Conservation (phyloP, 495 filamentous ascomycete genomes). For the Peziza echinospora region DNA sequence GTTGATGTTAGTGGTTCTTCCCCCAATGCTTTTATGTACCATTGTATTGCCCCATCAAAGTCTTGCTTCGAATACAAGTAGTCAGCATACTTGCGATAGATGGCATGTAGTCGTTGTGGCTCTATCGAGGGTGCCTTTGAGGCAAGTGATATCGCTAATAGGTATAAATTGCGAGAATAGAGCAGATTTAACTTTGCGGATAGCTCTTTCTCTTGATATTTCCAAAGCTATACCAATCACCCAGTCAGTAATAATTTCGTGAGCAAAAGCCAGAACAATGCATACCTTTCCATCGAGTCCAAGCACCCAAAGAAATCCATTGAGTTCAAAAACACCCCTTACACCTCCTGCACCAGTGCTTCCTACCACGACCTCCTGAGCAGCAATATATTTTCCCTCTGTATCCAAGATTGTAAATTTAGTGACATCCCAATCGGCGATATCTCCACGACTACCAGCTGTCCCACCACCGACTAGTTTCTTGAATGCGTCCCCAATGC, state of each 20-base stretch:
- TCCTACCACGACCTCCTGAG: slow-evolving; percentile 52
- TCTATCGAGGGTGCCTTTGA: slow-evolving; percentile 67
- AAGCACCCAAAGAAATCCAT: slow-evolving; percentile 77
- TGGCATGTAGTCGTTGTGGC: slow-evolving; percentile 59
- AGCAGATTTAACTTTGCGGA: slow-evolving; percentile 84
- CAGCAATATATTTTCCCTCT: slow-evolving; percentile 71
- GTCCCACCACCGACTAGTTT: slow-evolving; percentile 34
- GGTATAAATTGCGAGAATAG: slow-evolving; percentile 81
- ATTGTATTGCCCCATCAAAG: slow-evolving; percentile 94
- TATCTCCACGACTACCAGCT: slow-evolving; percentile 40
- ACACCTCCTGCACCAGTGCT: slow-evolving; percentile 33
- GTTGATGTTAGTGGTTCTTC: slow-evolving; percentile 4
- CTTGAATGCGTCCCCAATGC: slow-evolving; percentile 31
- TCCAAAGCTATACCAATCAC: slow-evolving; percentile 36
- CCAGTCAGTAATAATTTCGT: no score
- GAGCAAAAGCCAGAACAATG: background rate
- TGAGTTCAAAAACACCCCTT: slow-evolving; percentile 59
- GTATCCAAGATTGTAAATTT: slow-evolving; percentile 80
- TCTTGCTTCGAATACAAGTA: slow-evolving; percentile 86
- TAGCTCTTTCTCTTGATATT: slow-evolving; percentile 79
- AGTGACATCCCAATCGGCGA: slow-evolving; percentile 51
- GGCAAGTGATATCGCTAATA: slow-evolving; percentile 77
- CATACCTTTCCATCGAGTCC: slow-evolving; percentile 73
- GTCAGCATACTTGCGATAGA: slow-evolving; percentile 85
- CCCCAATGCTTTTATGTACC: slow-evolving; percentile 89